Conservation (phyloP, 768 basidiomycete genomes). For the Suillus variegatus region DNA sequence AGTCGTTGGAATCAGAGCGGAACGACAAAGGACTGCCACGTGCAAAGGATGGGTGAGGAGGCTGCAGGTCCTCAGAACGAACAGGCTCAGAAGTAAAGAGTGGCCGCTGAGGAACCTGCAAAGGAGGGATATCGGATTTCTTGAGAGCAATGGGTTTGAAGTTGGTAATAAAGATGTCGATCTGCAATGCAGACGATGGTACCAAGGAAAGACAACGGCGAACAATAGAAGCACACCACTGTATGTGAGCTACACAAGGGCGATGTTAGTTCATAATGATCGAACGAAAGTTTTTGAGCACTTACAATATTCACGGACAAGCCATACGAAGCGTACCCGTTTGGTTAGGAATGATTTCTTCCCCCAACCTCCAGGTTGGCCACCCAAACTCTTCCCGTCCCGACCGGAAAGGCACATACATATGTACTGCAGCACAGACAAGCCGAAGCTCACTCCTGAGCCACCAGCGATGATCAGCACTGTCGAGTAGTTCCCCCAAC, state of each 20-base stretch:
- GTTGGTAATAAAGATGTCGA: slow-evolving; percentile 78
- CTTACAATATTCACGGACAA: slow-evolving; percentile 74
- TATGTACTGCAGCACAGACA: slow-evolving; percentile 65
- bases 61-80: slow-evolving; percentile 30
- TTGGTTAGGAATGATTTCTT: slow-evolving; percentile 41
- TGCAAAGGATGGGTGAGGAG: slow-evolving; percentile 36
- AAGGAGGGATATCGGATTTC: slow-evolving; percentile 11
- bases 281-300: slow-evolving; percentile 11
- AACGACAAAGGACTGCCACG: slow-evolving; percentile 11
- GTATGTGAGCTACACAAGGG: slow-evolving; percentile 57
- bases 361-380: slow-evolving; percentile 45
- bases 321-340: slow-evolving; percentile 75
- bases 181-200: slow-evolving; percentile 47
- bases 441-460: slow-evolving; percentile 73
- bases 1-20: slow-evolving; percentile 23
- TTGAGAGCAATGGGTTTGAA: slow-evolving; percentile 34
- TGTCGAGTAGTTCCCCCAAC: slow-evolving; percentile 61
- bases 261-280: not conserved
- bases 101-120: slow-evolving; percentile 18
- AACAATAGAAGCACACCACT: slow-evolving; percentile 72
- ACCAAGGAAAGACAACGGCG: slow-evolving; percentile 63
- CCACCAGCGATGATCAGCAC: slow-evolving; percentile 70
- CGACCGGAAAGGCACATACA: slow-evolving; percentile 58
- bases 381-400: slow-evolving; percentile 50
- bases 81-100: slow-evolving; percentile 11